phyloP scores from a whole-genome alignment of 2,329 filamentous ascomycete genomes.

The Microascus cirrosus region DNA sequence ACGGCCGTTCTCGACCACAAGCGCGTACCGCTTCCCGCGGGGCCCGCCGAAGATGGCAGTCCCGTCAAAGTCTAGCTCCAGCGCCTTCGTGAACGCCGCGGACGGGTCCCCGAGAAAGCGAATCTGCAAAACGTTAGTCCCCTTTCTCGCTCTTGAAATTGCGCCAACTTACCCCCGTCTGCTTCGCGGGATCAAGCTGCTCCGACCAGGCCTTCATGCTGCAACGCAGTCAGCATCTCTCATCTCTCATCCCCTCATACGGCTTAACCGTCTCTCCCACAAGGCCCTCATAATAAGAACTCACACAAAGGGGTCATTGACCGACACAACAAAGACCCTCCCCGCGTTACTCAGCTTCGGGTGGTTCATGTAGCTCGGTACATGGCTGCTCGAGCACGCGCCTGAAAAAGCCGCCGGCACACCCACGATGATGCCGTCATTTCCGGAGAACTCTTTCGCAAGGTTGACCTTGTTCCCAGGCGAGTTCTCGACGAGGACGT shows the following conservation, averaged over 20 bases:
- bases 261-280: background rate
- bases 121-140: constrained; percentile 40
- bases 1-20: constrained; percentile 75
- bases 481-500: constrained; percentile 72
- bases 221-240: background rate
- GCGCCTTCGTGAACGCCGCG: constrained; percentile 67
- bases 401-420: constrained; percentile 68
- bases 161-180: constrained; percentile 58
- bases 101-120: constrained; percentile 81
- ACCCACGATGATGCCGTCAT: constrained; percentile 73
- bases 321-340: constrained; percentile 77
- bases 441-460: constrained; percentile 54
- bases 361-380: constrained; percentile 79
- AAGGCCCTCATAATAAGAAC: constrained; percentile 17
- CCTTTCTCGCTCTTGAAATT: background rate
- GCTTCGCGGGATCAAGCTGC: constrained; percentile 61
- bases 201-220: constrained; percentile 88
- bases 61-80: constrained; percentile 76
- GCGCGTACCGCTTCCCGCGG: constrained; percentile 79
- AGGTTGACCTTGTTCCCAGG: constrained; percentile 88
- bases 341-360: constrained; percentile 69
- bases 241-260: background rate
- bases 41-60: constrained; percentile 68
- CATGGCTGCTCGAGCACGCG: constrained; percentile 51
- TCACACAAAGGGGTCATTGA: constrained; percentile 93